Percentiles rank a stretch among this genome's conserved stretches.
phyloP scores from a whole-genome alignment of 805 yeast species.

The Ogataea allantospora region DNA sequence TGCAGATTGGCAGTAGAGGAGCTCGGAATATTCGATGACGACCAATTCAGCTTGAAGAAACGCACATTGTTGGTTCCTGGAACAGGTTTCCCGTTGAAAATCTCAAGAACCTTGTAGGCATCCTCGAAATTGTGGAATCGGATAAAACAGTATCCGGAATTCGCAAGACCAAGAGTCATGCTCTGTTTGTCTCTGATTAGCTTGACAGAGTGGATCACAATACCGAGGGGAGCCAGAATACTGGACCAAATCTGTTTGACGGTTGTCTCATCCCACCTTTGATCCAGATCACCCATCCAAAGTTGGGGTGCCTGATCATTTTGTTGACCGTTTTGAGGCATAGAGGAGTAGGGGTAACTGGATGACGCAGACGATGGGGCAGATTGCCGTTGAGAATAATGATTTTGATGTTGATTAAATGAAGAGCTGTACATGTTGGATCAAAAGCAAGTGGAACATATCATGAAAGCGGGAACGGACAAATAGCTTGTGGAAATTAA shows the following conservation, averaged over 20 bases:
- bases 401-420: constrained; percentile 3
- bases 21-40: constrained; percentile 41
- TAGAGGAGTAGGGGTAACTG: constrained; percentile 1
- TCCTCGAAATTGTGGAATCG: constrained; percentile 61
- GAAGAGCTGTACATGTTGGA: constrained; percentile 6
- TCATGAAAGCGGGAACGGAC: constrained; percentile 2
- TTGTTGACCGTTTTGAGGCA: constrained; percentile 3
- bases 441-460: constrained; percentile 6
- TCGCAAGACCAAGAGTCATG: constrained; percentile 34
- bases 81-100: constrained; percentile 62
- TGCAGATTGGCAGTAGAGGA: constrained; percentile 16
- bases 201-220: constrained; percentile 50
- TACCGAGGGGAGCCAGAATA: constrained; percentile 54
- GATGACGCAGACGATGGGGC: not conserved
- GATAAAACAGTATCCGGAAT: constrained; percentile 80
- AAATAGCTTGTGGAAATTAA: constrained; percentile 1
- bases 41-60: constrained; percentile 75
- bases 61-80: constrained; percentile 59
- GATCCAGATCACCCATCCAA: constrained; percentile 93
- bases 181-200: constrained; percentile 64
- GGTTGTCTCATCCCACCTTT: constrained; percentile 72
- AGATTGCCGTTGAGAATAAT: constrained; percentile 1
- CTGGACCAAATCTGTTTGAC: constrained; percentile 67
- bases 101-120: constrained; percentile 63
- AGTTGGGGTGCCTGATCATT: constrained; percentile 40